Evolutionary conservation across 495 filamentous ascomycete species (phyloP).

Genomic region (Aspergillus baeticus): DNA sequence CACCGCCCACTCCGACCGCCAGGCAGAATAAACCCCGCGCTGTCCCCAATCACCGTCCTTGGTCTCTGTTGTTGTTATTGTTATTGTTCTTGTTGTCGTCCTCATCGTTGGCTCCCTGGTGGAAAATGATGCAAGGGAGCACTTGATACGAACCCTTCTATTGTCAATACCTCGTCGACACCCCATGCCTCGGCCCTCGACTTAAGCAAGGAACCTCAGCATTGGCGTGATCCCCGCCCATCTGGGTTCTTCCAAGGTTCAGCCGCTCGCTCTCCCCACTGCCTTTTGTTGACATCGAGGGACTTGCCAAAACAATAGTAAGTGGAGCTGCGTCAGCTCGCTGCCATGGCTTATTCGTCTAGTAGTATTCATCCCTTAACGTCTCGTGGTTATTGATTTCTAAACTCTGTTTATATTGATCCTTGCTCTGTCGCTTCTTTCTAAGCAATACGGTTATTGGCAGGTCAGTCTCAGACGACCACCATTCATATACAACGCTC

Average conservation of each 20-base stretch:
- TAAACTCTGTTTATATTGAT: conserved; percentile 3
- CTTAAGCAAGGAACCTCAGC: conserved; percentile 14
- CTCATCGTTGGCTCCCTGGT: conserved; percentile 5
- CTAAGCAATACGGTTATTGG: background rate
- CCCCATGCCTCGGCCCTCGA: conserved; percentile 2
- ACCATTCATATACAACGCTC: background rate
- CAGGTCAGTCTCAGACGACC: conserved; percentile 7
- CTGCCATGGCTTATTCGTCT: conserved; percentile 3
- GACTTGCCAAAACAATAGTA: conserved; percentile 13
- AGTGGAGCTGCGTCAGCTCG: conserved; percentile 5
- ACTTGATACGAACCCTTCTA: conserved; percentile 7
- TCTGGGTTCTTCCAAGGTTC: conserved; percentile 2
- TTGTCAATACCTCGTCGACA: background rate
- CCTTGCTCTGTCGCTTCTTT: background rate
- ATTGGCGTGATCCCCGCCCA: conserved; percentile 1
- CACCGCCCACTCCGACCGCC: conserved; percentile 27
- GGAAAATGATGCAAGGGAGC: conserved; percentile 34
- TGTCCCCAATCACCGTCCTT: conserved; percentile 25
- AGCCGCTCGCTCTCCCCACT: conserved; percentile 3
- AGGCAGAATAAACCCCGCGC: conserved; percentile 40
- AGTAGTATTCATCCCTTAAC: conserved; percentile 6
- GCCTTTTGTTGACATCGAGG: conserved; percentile 13
- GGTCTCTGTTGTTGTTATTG: background rate
- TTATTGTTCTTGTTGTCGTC: conserved; percentile 9
- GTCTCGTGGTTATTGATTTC: background rate